Evolutionary conservation across 2,329 filamentous ascomycete genomes (phyloP).

Genomic region (Achaetomium macrosporum): DNA sequence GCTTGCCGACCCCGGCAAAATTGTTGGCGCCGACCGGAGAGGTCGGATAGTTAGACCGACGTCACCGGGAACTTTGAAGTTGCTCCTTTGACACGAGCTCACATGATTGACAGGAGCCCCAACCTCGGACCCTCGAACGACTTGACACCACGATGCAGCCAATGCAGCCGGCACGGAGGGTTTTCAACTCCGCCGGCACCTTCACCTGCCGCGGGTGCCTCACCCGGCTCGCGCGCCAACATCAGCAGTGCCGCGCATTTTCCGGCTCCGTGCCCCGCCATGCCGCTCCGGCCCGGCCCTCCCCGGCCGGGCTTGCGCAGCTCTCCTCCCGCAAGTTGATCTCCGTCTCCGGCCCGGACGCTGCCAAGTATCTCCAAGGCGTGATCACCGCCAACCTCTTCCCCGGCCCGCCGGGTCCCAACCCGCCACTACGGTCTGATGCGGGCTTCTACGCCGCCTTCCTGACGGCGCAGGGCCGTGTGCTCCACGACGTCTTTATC

Average conservation of each 20-base stretch:
- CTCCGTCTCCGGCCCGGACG: slow-evolving; percentile 70
- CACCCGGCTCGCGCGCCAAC: neutral
- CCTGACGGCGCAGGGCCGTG: slow-evolving; percentile 74
- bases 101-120: too few species aligned
- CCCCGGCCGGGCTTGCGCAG: slow-evolving; percentile 46
- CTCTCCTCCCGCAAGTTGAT: slow-evolving; percentile 75
- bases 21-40: neutral
- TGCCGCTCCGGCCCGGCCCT: slow-evolving; percentile 25
- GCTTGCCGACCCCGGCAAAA: slow-evolving; percentile 9
- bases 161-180: slow-evolving; percentile 9
- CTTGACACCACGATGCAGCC: neutral
- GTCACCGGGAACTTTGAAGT: slow-evolving; percentile 1
- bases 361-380: slow-evolving; percentile 80
- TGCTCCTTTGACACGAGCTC: neutral
- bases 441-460: slow-evolving; percentile 76
- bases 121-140: neutral
- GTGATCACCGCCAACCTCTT: slow-evolving; percentile 69
- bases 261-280: slow-evolving; percentile 18
- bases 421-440: slow-evolving; percentile 19
- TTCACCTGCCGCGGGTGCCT: slow-evolving; percentile 2
- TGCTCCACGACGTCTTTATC: slow-evolving; percentile 86
- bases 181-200: neutral
- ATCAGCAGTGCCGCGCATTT: slow-evolving; percentile 14
- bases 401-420: slow-evolving; percentile 25
- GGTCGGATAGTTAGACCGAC: slow-evolving; percentile 1